Conservation (phyloP, 2,329 filamentous ascomycete species). For the Colletotrichum orbiculare region DNA sequence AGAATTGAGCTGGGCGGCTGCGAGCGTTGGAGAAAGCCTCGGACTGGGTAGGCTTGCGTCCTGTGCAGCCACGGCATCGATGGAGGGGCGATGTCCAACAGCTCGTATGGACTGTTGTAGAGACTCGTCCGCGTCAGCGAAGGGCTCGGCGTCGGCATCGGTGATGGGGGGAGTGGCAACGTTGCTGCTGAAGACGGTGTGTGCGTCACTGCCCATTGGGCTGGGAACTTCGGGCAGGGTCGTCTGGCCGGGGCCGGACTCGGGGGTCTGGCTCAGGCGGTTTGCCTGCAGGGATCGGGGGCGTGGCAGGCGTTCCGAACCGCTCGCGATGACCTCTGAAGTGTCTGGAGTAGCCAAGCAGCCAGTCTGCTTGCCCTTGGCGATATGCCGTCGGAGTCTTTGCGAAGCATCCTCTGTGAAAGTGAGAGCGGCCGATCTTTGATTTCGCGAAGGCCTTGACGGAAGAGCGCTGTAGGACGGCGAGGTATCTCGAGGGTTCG, state of each 20-base stretch:
- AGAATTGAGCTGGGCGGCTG: constrained; percentile 68
- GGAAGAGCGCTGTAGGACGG: constrained; percentile 45
- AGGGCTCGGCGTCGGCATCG: constrained; percentile 75
- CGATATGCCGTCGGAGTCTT: constrained; percentile 51
- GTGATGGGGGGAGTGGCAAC: constrained; percentile 81
- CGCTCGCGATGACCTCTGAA: constrained; percentile 54
- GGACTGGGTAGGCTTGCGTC: constrained; percentile 96
- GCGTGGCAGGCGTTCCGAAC: constrained; percentile 50
- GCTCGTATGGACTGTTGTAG: constrained; percentile 58
- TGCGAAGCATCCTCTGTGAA: constrained; percentile 48
- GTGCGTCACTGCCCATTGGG: constrained; percentile 64
- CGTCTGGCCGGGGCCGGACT: constrained; percentile 54
- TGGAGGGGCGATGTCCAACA: constrained; percentile 61
- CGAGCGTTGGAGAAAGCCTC: constrained; percentile 90
- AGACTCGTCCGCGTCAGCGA: constrained; percentile 62
- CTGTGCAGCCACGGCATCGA: constrained; percentile 79
- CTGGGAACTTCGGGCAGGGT: constrained; percentile 49
- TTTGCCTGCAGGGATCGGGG: constrained; percentile 55
- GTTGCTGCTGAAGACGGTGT: constrained; percentile 70
- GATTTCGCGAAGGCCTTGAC: constrained; percentile 30
- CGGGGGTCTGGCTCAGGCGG: constrained; percentile 56
- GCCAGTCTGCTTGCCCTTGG: constrained; percentile 43
- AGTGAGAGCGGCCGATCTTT: constrained; percentile 26
- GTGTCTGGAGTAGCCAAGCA: constrained; percentile 69
- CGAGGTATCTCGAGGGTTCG: constrained; percentile 47